Percentiles rank a stretch among this genome's conserved stretches.
These are phyloP conservation scores for Solanum peruvianum DNA, from an alignment of 257 asterid genomes.

Conservation along the genomic window DNA sequence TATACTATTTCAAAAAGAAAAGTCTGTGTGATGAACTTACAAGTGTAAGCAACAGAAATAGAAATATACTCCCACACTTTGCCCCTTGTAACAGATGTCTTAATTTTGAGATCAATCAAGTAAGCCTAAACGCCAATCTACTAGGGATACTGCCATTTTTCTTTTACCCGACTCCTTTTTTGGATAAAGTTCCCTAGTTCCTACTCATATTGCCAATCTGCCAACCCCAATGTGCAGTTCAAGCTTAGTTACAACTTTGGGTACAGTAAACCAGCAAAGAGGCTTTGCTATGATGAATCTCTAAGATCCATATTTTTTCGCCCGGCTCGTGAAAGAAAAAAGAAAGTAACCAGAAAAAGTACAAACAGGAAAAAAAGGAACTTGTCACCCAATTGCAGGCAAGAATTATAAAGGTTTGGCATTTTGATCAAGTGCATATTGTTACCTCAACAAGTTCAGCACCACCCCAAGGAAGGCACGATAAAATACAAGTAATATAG, in stretches of 20 bases:
- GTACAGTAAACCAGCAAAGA: not conserved
- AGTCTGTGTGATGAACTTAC: not conserved
- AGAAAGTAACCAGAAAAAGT: not conserved
- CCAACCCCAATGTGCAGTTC: not conserved
- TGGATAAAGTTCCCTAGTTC: not conserved
- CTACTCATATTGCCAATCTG: not conserved
- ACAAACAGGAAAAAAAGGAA: not conserved
- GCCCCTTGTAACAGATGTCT: not conserved
- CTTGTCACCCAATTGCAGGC: not conserved
- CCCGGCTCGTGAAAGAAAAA: not conserved
- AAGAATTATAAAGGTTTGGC: not conserved
- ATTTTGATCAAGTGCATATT: not conserved
- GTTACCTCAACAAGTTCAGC: constrained; percentile 88
- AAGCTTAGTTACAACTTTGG: not conserved
- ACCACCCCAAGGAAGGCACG: constrained; percentile 99
- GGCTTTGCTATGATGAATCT: not conserved
- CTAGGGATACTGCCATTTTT: not conserved
- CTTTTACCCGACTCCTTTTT: not conserved
- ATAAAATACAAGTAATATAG: constrained; percentile 67
- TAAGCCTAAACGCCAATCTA: not conserved
- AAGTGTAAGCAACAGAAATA: not conserved
- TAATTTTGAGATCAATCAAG: not conserved
- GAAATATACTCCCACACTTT: not conserved
- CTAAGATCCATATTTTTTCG: not conserved
- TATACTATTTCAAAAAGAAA: not conserved